Evolutionary conservation across 202 grass and related monocot species (phyloP).

Genomic region (Schoenoplectus triqueter): DNA sequence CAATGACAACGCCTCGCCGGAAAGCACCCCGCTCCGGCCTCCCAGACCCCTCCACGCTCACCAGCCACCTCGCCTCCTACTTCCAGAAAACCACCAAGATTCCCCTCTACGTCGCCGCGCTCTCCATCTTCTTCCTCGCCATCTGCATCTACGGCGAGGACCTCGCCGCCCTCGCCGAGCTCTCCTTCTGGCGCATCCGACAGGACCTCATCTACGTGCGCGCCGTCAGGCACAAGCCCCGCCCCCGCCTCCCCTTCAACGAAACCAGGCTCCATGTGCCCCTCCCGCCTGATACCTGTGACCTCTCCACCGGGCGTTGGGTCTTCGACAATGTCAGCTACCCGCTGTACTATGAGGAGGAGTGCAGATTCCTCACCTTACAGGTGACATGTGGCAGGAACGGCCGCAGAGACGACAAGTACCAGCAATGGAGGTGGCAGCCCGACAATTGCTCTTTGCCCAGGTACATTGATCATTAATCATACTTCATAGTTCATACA

Average conservation of each 20-base stretch:
- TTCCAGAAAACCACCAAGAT: slow-evolving; percentile 24
- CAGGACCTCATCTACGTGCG: slow-evolving; percentile 50
- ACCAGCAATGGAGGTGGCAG: slow-evolving; percentile 93
- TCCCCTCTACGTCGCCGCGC: slow-evolving; percentile 23
- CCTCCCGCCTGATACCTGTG: slow-evolving; percentile 58
- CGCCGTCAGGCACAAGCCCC: slow-evolving; percentile 39
- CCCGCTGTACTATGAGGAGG: slow-evolving; percentile 68
- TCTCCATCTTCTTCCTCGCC: slow-evolving; percentile 62
- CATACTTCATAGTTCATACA: too few species aligned
- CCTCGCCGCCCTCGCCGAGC: slow-evolving; percentile 59
- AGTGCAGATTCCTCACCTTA: slow-evolving; percentile 62
- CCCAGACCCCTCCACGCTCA: slow-evolving; percentile 33
- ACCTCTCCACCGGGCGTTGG: slow-evolving; percentile 64
- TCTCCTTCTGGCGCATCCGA: slow-evolving; percentile 62
- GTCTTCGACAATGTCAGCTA: slow-evolving; percentile 64
- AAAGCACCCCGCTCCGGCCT: slow-evolving; percentile 7
- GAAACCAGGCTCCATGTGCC: slow-evolving; percentile 23
- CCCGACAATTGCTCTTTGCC: slow-evolving; percentile 76
- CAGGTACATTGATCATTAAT: slow-evolving; percentile 40
- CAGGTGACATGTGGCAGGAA: slow-evolving; percentile 86
- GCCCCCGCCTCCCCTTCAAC: background rate
- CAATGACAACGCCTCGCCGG: slow-evolving; percentile 39
- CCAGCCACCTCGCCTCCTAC: slow-evolving; percentile 29
- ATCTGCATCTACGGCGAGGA: slow-evolving; percentile 86
- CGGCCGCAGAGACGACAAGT: slow-evolving; percentile 58